Evolutionary conservation across 805 yeast genomes (phyloP), one percentile per base, ranked within the genome.

Genomic region (Saccharomycopsis vini): DNA sequence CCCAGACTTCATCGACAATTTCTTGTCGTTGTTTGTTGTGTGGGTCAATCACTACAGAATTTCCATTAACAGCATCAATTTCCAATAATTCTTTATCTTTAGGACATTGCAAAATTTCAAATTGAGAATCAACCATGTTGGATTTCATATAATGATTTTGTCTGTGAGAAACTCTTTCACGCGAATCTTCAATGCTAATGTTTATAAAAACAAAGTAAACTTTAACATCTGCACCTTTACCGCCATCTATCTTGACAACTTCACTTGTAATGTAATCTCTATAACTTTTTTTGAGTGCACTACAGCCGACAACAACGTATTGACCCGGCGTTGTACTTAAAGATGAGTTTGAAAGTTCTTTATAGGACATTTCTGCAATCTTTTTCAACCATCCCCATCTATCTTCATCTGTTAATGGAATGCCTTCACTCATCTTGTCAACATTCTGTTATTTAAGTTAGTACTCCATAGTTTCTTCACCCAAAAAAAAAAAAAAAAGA

Each of bases 391-490:
- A 92, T 1, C 73, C 89, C 89, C 90, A 84, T 47, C 98, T 66
- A 61, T 92, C 98, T 2, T 79, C 92, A 57, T 92, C 98, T 0
- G 79, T 75, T 46, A 92, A 66, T 1, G 97, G 95, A 18, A 74
- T 69, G 0, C 95, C 95, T 18, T 66, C 55, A 2, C 82, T 62
- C 98, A 92, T 92, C 61, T 92, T 92, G 16, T 71, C 77, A 12
- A 90, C 68, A 58, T 92, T 92, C 43, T 56, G 50, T 23, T 13
- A 28, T 13, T 32, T 16, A 10, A 16, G 19, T 31, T 33, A 40
- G 18, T 40, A 31, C 30, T 39, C n/a, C 15, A 20, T 19, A 18
- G 5, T 10, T 22, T 33, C n/a, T n/a, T n/a, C n/a, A n/a, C n/a
- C n/a, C 29, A 26, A 26, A 26, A 26, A 26, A 12, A 26, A 26